These are phyloP conservation scores for Schwanniomyces pseudopolymorphus DNA, from an alignment of 805 yeast species.

Conservation along the genomic window DNA sequence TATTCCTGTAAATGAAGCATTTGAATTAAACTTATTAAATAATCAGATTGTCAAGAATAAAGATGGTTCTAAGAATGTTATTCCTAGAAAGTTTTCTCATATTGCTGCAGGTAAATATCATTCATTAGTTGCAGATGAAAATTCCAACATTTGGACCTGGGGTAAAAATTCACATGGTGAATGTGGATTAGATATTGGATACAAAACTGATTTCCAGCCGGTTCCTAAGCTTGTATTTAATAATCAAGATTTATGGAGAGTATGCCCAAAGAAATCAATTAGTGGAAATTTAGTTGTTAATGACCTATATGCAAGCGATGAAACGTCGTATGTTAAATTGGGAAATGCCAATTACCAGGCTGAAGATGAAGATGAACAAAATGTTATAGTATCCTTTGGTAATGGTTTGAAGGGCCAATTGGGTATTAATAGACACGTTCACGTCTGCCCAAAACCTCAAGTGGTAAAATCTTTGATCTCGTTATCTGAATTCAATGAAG, in stretches of 20 bases:
- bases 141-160: conserved; percentile 79
- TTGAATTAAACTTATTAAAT: conserved; percentile 59
- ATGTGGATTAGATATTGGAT: conserved; percentile 66
- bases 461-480: conserved; percentile 49
- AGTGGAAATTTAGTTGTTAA: conserved; percentile 45
- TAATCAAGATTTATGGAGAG: conserved; percentile 10
- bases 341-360: conserved; percentile 17
- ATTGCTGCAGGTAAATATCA: conserved; percentile 77
- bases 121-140: conserved; percentile 63
- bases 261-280: conserved; percentile 30
- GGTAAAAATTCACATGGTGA: conserved; percentile 88
- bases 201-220: conserved; percentile 65
- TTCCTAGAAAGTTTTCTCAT: conserved; percentile 48
- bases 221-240: conserved; percentile 54
- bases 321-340: conserved; percentile 42
- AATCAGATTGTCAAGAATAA: conserved; percentile 31
- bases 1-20: conserved; percentile 25
- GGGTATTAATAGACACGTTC: conserved; percentile 75
- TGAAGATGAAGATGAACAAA: conserved; percentile 12
- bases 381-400: conserved; percentile 64
- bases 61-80: conserved; percentile 19
- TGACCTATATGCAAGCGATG: conserved; percentile 68
- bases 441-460: conserved; percentile 68
- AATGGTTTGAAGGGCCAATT: conserved; percentile 83
- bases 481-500: conserved; percentile 57